phyloP scores from a whole-genome alignment of 1,284 basidiomycete species.

The Tilletiaria anomala region DNA sequence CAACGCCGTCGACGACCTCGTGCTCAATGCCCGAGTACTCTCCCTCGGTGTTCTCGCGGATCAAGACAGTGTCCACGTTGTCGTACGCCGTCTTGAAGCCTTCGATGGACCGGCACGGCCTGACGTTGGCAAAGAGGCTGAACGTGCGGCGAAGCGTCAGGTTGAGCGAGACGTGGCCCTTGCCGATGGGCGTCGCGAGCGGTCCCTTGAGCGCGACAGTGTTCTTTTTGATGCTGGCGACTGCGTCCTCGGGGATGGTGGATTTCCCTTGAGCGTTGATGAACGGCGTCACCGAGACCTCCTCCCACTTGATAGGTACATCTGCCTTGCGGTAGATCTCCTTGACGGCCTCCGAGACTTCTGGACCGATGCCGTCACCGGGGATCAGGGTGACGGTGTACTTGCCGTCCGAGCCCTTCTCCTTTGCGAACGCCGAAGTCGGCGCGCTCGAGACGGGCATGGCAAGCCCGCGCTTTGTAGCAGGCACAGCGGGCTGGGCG shows the following conservation, averaged over 20 bases:
- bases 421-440: conserved; percentile 34
- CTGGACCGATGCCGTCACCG: conserved; percentile 93
- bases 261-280: conserved; percentile 78
- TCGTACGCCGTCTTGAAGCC: conserved; percentile 98
- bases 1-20: conserved; percentile 92
- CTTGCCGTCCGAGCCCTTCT: conserved; percentile 51
- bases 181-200: conserved; percentile 59
- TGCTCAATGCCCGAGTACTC: conserved; percentile 99
- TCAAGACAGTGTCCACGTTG: conserved; percentile 92
- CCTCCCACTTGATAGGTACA: conserved; percentile 60
- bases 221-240: conserved; percentile 85
- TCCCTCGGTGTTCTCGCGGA: conserved; percentile 99
- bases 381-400: conserved; percentile 85
- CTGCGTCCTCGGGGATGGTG: conserved; percentile 82
- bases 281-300: conserved; percentile 80
- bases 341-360: conserved; percentile 93
- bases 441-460: conserved; percentile 15
- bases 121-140: conserved; percentile 94
- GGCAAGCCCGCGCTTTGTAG: background rate
- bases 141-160: conserved; percentile 91
- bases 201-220: conserved; percentile 83
- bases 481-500: background rate
- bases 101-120: conserved; percentile 86
- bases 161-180: conserved; percentile 97
- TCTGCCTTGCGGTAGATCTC: conserved; percentile 75